These are phyloP conservation scores for Zychaea mexicana DNA, from an alignment of 371 early-diverging fungal genomes.

Conservation along the genomic window DNA sequence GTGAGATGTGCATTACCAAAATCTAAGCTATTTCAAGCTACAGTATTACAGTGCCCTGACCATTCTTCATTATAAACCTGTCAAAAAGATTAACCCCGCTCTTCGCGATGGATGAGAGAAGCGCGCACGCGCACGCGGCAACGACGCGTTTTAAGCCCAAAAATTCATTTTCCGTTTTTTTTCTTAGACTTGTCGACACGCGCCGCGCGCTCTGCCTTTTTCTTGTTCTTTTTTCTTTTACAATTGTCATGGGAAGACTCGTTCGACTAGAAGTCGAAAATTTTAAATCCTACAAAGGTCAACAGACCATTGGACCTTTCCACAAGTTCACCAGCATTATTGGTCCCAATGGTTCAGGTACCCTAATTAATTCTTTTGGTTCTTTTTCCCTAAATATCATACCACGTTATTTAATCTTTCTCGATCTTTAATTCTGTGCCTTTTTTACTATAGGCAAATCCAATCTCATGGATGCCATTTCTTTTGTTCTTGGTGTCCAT, in stretches of 20 bases:
- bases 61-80: too few relatives aligned
- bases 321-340: slow-evolving; percentile 96
- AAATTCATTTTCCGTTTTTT: too few relatives aligned
- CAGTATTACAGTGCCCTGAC: too few relatives aligned
- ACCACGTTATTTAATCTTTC: not conserved
- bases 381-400: not conserved
- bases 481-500: slow-evolving; percentile 96
- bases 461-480: slow-evolving; percentile 99
- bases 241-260: slow-evolving; percentile 71
- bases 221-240: slow-evolving; percentile 7
- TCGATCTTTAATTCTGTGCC: too few relatives aligned
- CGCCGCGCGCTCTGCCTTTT: slow-evolving; percentile 1
- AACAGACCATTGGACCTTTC: slow-evolving; percentile 95
- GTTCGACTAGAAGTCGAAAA: slow-evolving; percentile 94
- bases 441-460: slow-evolving; percentile 78
- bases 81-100: too few relatives aligned
- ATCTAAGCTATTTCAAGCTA: too few relatives aligned
- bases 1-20: too few relatives aligned
- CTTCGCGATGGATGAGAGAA: too few relatives aligned
- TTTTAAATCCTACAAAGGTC: slow-evolving; percentile 99
- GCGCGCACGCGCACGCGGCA: too few relatives aligned
- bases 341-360: slow-evolving; percentile 99
- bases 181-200: too few relatives aligned
- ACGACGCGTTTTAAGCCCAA: too few relatives aligned
- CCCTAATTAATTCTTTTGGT: not conserved